phyloP scores from a whole-genome alignment of 2,329 filamentous ascomycete species.

The Fusarium domesticum region DNA sequence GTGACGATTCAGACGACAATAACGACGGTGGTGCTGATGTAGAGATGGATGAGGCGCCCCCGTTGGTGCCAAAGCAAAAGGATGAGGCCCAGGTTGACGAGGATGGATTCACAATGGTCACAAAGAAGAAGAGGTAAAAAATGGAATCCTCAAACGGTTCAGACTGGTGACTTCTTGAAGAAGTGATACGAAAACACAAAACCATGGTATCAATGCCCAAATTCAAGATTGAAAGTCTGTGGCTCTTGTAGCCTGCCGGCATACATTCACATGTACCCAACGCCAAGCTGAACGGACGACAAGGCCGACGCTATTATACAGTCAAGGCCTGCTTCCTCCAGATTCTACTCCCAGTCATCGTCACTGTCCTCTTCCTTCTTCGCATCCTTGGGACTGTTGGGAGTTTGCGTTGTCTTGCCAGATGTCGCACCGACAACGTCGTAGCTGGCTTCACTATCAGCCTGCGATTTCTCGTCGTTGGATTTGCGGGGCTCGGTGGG shows the following conservation, averaged over 20 bases:
- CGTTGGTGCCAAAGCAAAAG: slow-evolving; percentile 60
- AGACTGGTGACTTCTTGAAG: neutral
- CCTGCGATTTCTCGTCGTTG: slow-evolving; percentile 84
- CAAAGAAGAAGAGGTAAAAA: slow-evolving; percentile 61
- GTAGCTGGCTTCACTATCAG: slow-evolving; percentile 94
- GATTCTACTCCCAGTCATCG: slow-evolving; percentile 71
- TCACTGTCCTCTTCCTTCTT: slow-evolving; percentile 53
- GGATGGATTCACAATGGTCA: slow-evolving; percentile 76
- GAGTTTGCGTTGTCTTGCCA: slow-evolving; percentile 73
- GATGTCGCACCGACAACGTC: slow-evolving; percentile 82
- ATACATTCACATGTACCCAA: slow-evolving; percentile 30
- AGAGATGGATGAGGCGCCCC: slow-evolving; percentile 68
- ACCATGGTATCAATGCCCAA: slow-evolving; percentile 30
- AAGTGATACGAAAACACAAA: slow-evolving; percentile 8
- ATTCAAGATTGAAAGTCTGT: slow-evolving; percentile 22
- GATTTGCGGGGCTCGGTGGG: slow-evolving; percentile 66
- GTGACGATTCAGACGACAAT: slow-evolving; percentile 59
- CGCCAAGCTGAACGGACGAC: slow-evolving; percentile 31
- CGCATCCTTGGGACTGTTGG: slow-evolving; percentile 60
- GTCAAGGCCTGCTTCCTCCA: neutral
- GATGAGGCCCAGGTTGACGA: slow-evolving; percentile 71
- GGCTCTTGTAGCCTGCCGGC: slow-evolving; percentile 18
- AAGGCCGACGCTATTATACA: slow-evolving; percentile 15
- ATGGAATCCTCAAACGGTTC: slow-evolving; percentile 9
- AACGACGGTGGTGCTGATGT: slow-evolving; percentile 56